A percentile compares a stretch with the other conserved stretches of the same genome.
These are phyloP conservation scores for Pythium monospermum DNA, from an alignment of 352 stramenopile species.

Conservation along the genomic window DNA sequence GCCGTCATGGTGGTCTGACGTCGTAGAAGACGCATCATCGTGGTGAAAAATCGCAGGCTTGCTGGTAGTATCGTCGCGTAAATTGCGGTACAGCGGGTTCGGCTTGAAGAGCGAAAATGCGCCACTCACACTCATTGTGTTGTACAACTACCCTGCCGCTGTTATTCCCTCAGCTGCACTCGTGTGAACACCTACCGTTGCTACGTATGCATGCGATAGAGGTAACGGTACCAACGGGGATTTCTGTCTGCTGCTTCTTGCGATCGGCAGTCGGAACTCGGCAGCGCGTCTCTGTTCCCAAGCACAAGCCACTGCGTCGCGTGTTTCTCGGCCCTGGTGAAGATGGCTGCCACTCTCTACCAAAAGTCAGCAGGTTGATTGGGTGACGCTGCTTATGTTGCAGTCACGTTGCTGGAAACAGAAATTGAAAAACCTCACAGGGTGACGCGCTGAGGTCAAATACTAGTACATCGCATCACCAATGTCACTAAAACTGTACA, in stretches of 20 bases:
- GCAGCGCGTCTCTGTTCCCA: slow-evolving; percentile 5
- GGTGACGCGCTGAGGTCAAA: too few species aligned
- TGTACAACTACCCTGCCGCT: too few species aligned
- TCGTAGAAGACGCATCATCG: slow-evolving; percentile 1
- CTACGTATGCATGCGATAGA: too few species aligned
- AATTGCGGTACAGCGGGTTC: slow-evolving; percentile 17
- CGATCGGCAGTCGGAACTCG: too few species aligned
- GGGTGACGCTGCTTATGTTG: slow-evolving; percentile 1
- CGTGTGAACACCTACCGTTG: too few species aligned
- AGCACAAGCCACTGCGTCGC: too few species aligned
- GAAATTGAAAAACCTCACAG: too few species aligned
- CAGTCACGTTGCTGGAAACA: too few species aligned
- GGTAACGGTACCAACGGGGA: background rate
- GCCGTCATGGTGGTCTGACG: slow-evolving; percentile 5
- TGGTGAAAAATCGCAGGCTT: background rate
- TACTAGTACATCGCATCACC: too few species aligned
- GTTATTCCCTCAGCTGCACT: too few species aligned
- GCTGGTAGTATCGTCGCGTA: slow-evolving; percentile 9
- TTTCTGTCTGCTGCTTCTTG: too few species aligned
- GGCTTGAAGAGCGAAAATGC: slow-evolving; percentile 24
- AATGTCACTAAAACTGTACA: too few species aligned
- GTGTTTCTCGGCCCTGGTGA: slow-evolving; percentile 2
- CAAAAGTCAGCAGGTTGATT: slow-evolving; percentile 1
- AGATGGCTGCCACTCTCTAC: background rate
- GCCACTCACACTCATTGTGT: slow-evolving; percentile 10